Base-by-base conservation (phyloP, 2,329 filamentous ascomycete genomes). In the Trichophyton benhamiae region DNA sequence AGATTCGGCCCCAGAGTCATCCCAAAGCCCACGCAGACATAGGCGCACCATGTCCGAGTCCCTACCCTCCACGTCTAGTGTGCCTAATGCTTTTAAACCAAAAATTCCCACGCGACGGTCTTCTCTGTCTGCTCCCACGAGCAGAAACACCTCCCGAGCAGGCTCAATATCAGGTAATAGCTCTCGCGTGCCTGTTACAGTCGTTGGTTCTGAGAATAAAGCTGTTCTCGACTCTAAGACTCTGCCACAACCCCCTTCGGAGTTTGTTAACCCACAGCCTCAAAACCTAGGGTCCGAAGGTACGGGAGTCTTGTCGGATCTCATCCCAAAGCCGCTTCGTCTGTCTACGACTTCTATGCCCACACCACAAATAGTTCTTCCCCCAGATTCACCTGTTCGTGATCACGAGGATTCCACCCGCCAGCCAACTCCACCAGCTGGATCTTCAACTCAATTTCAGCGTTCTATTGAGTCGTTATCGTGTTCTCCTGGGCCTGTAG, bases 401-500 rank as follows among this genome's bases (percentile, higher is more conserved):
- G 49, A 27, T 13, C 13, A 30, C 3, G 20, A 60, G 5, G 46
- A 38, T 8, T 27, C 27, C n/a, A 8, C 41, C n/a, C 53, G 59
- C 11, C 30, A n/a, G 8, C 59, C n/a, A 53, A 57, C 60, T 36
- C 61, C 58, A 58, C 57, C 57, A 25, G 17, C 30, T 5, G 38
- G 17, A 13, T 59, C 59, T 5, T 61, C 30, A 3, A 64, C 62
- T 3, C 65, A 64, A 8, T 66, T 80, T 0, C 74, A 75, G 53
- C 69, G 71, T 68, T 82, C 71, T 61, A 78, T 73, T 65, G 72
- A 74, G 33, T 79, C 72, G 65, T 79, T 65, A 66, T 82, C 72
- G 64, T 80, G 65, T 66, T 82, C 80, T 0, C 80, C 79, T 0
- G 78, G 78, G 1, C 71, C 74, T 1, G 72, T 82, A 9, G 83